Evolutionary conservation across 805 yeast genomes (phyloP), one percentile per base, ranked within the genome.

Genomic region (Starmerella stellata): DNA sequence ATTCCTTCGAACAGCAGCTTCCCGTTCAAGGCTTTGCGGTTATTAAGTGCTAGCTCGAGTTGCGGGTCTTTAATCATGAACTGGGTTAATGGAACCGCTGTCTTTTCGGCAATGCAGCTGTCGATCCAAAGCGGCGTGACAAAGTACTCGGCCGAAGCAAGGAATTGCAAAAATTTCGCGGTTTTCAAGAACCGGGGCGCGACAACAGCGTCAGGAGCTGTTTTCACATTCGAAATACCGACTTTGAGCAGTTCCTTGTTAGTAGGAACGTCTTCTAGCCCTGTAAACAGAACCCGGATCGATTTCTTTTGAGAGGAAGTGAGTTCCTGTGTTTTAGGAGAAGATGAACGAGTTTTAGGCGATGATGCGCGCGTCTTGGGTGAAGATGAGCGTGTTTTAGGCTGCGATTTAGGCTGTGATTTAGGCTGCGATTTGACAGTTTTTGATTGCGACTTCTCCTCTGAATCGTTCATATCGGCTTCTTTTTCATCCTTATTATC

Each of bases 181-280:
- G 96, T 87, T 46, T 95, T 64, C 49, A 78, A 53, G n/a, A 78
- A 65, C 43, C 72, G 72, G 1, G 95, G 94, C 0, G 95, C 85
- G 9, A 85, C 70, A 5, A 68, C 44, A 15, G 62, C 57, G 7
- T 62, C 62, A 3, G 66, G 70, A 13, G 64, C 58, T 9, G 52
- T 47, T 13, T 55, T 52, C 5, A 58, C 55, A 5, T 78, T 58
- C 20, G 58, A 57, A 23, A 85, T 68, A 0, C 93, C 93, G 9
- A 72, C 50, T n/a, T 57, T 56, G 15, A 57, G 52, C 28, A 53
- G 43, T 17, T 43, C 47, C 23, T 44, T 40, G 8, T 32, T 38
- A 4, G 41, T 34, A 11, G 49, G 52, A 2, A 43, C 45, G 32
- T 40, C 44, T 8, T 52, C 55, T 29, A 50, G 45, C 11, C 52